Conservation (phyloP, 2,329 filamentous ascomycete species). For the Pezicula neosporulosa region DNA sequence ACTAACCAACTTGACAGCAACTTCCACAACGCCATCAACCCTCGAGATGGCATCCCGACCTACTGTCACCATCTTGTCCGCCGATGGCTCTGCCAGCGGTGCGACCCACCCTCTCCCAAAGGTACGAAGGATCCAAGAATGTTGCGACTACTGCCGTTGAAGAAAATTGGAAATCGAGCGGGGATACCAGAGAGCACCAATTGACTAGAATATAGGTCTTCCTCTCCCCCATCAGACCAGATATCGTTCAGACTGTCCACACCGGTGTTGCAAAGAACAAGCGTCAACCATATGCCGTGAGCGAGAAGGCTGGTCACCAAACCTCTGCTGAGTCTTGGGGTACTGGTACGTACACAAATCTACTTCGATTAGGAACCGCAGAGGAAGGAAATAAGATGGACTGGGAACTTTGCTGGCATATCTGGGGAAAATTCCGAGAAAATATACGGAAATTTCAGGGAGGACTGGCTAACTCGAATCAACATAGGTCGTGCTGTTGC, state of each 20-base stretch:
- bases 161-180: background rate
- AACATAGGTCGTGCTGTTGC: slow-evolving; percentile 89
- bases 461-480: slow-evolving; percentile 18
- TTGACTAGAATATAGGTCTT: slow-evolving; percentile 60
- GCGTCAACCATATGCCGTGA: slow-evolving; percentile 98
- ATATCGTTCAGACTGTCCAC: slow-evolving; percentile 96
- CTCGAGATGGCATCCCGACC: slow-evolving; percentile 82
- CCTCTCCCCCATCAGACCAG: slow-evolving; percentile 93
- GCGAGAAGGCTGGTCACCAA: slow-evolving; percentile 99
- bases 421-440: background rate
- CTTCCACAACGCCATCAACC: slow-evolving; percentile 24
- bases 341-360: slow-evolving; percentile 72
- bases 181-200: slow-evolving; percentile 4
- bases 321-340: slow-evolving; percentile 99
- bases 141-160: background rate
- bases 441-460: background rate
- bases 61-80: slow-evolving; percentile 95
- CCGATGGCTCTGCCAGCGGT: slow-evolving; percentile 89
- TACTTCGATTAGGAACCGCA: slow-evolving; percentile 13
- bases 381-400: background rate
- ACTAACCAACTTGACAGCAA: slow-evolving; percentile 16
- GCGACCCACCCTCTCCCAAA: slow-evolving; percentile 88
- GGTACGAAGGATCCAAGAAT: slow-evolving; percentile 20
- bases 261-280: slow-evolving; percentile 99
- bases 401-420: background rate